A percentile compares a stretch with the other conserved stretches of the same genome.
phyloP scores from a whole-genome alignment of 2,329 filamentous ascomycete genomes.

The Fusarium phyllophilum region DNA sequence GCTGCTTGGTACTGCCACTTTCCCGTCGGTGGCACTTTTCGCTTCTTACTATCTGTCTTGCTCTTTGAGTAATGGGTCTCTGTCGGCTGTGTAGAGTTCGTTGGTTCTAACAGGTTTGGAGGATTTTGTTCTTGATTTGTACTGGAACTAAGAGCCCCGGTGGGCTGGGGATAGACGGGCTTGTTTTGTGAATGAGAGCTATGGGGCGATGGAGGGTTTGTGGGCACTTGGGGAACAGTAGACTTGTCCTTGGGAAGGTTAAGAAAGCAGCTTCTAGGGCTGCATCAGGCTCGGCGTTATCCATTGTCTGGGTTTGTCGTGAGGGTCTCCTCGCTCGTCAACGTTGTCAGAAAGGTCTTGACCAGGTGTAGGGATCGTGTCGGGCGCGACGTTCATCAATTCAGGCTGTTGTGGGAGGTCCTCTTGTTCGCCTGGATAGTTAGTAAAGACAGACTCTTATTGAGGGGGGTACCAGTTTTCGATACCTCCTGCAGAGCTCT shows the following conservation, averaged over 20 bases:
- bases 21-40: background rate
- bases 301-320: no score
- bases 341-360: no score
- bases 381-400: background rate
- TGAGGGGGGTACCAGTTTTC: accelerated
- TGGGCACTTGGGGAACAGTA: background rate
- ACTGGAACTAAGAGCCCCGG: no score
- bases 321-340: no score
- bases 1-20: accelerated
- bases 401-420: background rate
- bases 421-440: background rate
- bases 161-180: no score
- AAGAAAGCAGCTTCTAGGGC: background rate
- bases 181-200: background rate
- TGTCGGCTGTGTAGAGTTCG: no score
- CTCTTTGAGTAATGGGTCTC: no score
- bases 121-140: no score
- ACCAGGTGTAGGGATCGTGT: background rate
- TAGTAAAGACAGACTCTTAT: background rate
- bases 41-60: background rate
- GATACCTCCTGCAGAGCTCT: background rate
- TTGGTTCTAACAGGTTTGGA: no score
- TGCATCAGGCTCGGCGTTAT: no score
- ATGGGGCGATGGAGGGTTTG: no score
- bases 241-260: background rate